Base-by-base conservation (phyloP, 345 rosid genomes). In the Acer campestre region DNA sequence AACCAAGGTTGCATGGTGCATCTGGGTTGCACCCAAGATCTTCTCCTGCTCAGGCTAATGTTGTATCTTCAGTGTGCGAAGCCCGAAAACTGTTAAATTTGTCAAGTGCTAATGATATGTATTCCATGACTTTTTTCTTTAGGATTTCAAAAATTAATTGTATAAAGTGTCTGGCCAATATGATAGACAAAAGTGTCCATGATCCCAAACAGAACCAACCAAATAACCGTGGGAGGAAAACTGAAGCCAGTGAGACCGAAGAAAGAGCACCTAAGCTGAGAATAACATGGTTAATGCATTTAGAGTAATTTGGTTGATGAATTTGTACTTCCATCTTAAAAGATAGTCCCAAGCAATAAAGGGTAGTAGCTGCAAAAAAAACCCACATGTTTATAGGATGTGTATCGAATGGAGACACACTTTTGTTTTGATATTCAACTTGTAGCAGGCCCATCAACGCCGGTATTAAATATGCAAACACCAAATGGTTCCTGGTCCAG, bases 361-460 rank as follows among this genome's bases (percentile, higher is more conserved):
- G 0, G 14, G 3, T 23, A 42, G 77, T 51, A 1, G 77, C 58
- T 16, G 7, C 35, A 44, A 61, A 25, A 42, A 5, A 74, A 61
- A 27, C 13, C 68, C 77, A 74, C 46, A 61, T 44, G 3, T 74
- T 74, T 10, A 23, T 11, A 58, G 62, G 62, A n/a, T 58, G 25
- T 58, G 23, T n/a, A 58, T 58, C 62, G 6, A 25, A 25, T 61
- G 14, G 66, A 2, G 66, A 61, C 2, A 61, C 35, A 1, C 6
- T 25, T 0, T 25, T 61, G 66, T 16, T 23, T 2, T 61, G 66
- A 25, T 25, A 61, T 8, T 61, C 35, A 1, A 25, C 66, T 10
- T 61, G 66, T 2, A 61, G 66, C 4, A 61, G 35, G 1, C 66
- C 31, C 13, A 22, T 25, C 17, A 10, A 3, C 66, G 25, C 6